Evolutionary conservation across 1,284 basidiomycete genomes (phyloP), one percentile per base, ranked within the genome.

Genomic region (Fomitopsis palustris): DNA sequence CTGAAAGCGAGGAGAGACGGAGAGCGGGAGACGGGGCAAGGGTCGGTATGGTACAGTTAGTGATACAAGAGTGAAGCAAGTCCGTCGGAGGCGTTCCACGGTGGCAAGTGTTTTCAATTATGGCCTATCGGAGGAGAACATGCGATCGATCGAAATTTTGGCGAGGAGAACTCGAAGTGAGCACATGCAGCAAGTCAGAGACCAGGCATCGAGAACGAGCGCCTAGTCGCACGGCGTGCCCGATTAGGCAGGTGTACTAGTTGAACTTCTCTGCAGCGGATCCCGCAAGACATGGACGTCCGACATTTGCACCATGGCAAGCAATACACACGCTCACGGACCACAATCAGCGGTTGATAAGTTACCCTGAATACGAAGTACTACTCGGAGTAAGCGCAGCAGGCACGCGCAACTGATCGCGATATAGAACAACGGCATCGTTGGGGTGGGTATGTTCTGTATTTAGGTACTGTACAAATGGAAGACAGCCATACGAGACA

Each of bases 81-180:
- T 25, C 35, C 49, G 31, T 35, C 31, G 49, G 49, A 52, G 52
- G 31, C 17, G 38, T 41, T 21, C 19, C 35, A 52, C 49, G 49
- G 25, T 29, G 12, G 25, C 10, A 29, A 4, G 19, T 12, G 3
- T n/a, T 21, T 17, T 35, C n/a, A 33, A 8, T 7, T n/a, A 35
- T 23, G 8, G 8, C n/a, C 31, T 19, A 52, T 52, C 49, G 25
- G 49, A 35, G 29, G 2, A 37, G 2, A 38, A 17, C 33, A 37
- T 42, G 38, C 58, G 43, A 64, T 65, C 65, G 64, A 67, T 64
- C 55, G 62, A 53, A 62, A 62, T 62, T 63, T 63, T 67, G 49
- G 9, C 49, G 31, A 52, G 31, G 17, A 37, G 35, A 35, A 9
- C 49, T n/a, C 39, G 39, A 21, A 17, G 17, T 31, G 29, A n/a